These are phyloP conservation scores for Dovyalis caffra DNA, from an alignment of 345 rosid species.

Conservation along the genomic window DNA sequence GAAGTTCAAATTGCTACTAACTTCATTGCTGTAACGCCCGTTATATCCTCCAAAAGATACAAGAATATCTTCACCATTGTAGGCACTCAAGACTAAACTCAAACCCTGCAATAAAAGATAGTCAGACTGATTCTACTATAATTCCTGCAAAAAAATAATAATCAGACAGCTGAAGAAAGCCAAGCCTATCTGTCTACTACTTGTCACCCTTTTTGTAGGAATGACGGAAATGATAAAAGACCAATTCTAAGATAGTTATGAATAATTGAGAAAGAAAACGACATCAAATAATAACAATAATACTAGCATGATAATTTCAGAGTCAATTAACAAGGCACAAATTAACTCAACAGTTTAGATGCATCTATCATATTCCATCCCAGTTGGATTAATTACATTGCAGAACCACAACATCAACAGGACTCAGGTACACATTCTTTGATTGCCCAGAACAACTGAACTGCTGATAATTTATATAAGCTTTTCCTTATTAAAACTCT, in stretches of 20 bases:
- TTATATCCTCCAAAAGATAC: conserved; percentile 95
- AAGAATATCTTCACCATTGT: conserved; percentile 79
- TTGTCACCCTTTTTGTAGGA: not conserved
- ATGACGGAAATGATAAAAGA: not conserved
- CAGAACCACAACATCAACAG: not conserved
- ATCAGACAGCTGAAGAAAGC: not conserved
- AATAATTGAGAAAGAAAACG: not conserved
- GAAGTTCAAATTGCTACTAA: conserved; percentile 26
- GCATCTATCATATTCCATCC: not conserved
- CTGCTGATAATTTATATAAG: not conserved
- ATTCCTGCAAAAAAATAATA: not conserved
- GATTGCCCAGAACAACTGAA: not conserved
- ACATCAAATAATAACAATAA: not conserved
- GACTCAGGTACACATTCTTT: not conserved
- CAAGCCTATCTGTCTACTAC: not conserved
- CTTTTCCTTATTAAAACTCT: not conserved
- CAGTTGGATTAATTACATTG: not conserved
- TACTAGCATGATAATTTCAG: not conserved
- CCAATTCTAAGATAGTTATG: not conserved
- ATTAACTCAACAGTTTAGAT: not conserved
- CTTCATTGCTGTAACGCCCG: conserved; percentile 94
- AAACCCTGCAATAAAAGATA: conserved; percentile 59
- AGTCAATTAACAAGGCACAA: not conserved
- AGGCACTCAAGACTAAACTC: conserved; percentile 83
- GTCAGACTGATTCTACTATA: conserved; percentile 4